Base-by-base conservation (phyloP, 805 yeast species). In the Alloascoidea hylecoeti region DNA sequence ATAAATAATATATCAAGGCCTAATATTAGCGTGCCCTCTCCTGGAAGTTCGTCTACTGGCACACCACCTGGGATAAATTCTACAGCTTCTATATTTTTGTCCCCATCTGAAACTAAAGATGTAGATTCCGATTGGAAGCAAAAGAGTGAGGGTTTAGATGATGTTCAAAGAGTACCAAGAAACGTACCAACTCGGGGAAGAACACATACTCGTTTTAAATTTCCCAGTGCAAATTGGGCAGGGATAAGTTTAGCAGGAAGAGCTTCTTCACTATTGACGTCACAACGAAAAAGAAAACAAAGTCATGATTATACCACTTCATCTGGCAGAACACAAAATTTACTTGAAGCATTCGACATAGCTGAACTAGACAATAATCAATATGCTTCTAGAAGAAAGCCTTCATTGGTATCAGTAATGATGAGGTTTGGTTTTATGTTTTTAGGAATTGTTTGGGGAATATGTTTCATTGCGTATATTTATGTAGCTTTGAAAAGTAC, bases 201-300 rank as follows among this genome's bases (percentile, higher is more conserved):
- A n/a, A 23, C 30, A n/a, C 30, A n/a, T 23, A 9, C 30, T 9
- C 9, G 30, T 9, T n/a, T 9, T n/a, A 23, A 23, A 23, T 23
- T 23, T n/a, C 30, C 30, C 30, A 23, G 30, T 23, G 30, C 30
- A n/a, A 23, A 23, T 23, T 23, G 30, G 30, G n/a, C 30, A 9
- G n/a, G 9, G 9, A 9, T 23, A 9, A 9, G 13, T 23, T n/a
- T 23, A 23, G 30, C 13, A 9, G 30, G 30, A n/a, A 9, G 13
- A 9, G n/a, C n/a, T 23, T 23, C 30, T 9, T n/a, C n/a, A n/a
- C n/a, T n/a, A n/a, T n/a, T n/a, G n/a, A n/a, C n/a, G n/a, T n/a
- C n/a, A n/a, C n/a, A n/a, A n/a, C 9, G 30, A 23, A 23, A 23
- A 23, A 9, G 30, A n/a, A 23, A 23, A 23, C 13, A 23, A 9